Evolutionary conservation across 257 asterid species (phyloP), one percentile per base, ranked within the genome.

Genomic region (Petunia secreta): DNA sequence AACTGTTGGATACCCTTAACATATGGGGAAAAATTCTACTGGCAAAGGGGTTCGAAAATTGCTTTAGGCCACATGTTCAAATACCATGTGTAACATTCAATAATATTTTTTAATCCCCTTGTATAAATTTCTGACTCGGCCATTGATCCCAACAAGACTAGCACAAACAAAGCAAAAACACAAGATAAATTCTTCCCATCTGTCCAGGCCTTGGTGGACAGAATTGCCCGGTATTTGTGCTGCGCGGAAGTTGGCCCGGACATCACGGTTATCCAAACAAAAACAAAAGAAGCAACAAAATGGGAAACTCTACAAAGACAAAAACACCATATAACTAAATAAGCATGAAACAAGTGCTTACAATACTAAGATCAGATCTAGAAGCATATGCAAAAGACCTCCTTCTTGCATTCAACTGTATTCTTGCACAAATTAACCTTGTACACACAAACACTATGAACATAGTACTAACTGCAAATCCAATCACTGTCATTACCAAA

Each of bases 401-500:
- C 78, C 97, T 80, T 4, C 92, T 83, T 13, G 89, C 86, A 68
- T 77, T 84, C 87, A 91, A 76, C 39, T 89, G 93, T 85, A 93
- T 88, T 87, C 98, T 83, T 48, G 98, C 96, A 83, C 93, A 91
- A 79, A 93, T 89, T 43, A 93, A 87, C 91, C 98, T 92, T 55
- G 98, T 88, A 76, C 95, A 92, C 10, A 93, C 97, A 84, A 92
- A 93, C 57, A 92, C 97, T 71, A 93, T 92, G 81, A 93, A 92
- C 91, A 87, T 77, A 53, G 87, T 87, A 84, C 98, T 93, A 6
- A 90, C 89, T 54, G 90, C 85, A 88, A 92, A 93, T 63, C 98
- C 98, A 74, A 91, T 92, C 87, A 90, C 97, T 68, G 96, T 92
- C 98, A 93, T 93, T 89, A 93, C 96, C 88, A 93, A 86, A 89